These are phyloP conservation scores for Serendipita vermifera DNA, from an alignment of 768 basidiomycete species.

Conservation along the genomic window DNA sequence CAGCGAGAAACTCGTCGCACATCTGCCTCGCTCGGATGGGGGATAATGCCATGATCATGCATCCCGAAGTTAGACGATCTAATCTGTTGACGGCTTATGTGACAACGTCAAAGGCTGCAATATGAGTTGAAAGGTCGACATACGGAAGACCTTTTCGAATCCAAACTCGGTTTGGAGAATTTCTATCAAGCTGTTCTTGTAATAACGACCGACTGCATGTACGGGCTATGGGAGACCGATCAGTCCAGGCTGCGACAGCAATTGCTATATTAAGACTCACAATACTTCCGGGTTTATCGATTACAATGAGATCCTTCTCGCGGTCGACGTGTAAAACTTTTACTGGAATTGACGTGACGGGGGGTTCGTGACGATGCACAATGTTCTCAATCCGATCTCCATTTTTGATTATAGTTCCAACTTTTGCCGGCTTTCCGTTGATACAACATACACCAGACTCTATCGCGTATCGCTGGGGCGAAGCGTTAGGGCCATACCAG, in stretches of 20 bases:
- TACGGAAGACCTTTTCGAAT: constrained; percentile 70
- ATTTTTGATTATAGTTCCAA: constrained; percentile 65
- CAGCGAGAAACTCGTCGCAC: constrained; percentile 68
- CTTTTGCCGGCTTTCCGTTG: constrained; percentile 75
- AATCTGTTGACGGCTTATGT: constrained; percentile 81
- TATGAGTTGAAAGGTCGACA: constrained; percentile 23
- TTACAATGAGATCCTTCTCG: constrained; percentile 73
- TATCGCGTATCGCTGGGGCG: constrained; percentile 51
- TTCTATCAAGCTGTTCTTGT: constrained; percentile 74
- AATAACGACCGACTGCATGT: constrained; percentile 84
- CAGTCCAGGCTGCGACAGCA: background rate
- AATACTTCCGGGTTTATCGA: constrained; percentile 94
- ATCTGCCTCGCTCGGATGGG: constrained; percentile 53
- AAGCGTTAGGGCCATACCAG: background rate
- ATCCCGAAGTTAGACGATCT: constrained; percentile 85
- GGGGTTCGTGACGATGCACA: constrained; percentile 94
- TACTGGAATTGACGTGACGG: constrained; percentile 74
- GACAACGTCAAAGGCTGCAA: background rate
- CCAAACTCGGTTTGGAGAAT: constrained; percentile 77
- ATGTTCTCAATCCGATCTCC: constrained; percentile 93
- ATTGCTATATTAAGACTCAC: constrained; percentile 40
- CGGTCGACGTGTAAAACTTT: constrained; percentile 65
- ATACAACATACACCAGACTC: constrained; percentile 91
- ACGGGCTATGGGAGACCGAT: constrained; percentile 48
- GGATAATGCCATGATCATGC: constrained; percentile 84